Evolutionary conservation across 306 rosid species (phyloP).

Genomic region (Astragalus glycyphyllos): DNA sequence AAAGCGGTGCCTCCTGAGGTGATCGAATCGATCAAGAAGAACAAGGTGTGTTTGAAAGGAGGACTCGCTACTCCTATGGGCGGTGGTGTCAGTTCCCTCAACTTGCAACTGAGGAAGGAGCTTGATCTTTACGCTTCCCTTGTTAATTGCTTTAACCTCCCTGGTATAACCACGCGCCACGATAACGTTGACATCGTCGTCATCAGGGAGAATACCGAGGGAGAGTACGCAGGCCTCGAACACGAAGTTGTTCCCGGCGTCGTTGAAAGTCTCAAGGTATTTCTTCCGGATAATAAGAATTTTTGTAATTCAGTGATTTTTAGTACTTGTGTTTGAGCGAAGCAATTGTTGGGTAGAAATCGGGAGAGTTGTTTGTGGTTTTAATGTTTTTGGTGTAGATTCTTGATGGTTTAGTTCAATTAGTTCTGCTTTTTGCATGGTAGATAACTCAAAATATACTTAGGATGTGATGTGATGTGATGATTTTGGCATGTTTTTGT

Average conservation of each 20-base stretch:
- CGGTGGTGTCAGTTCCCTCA: constrained; percentile 84
- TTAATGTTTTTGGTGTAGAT: not conserved
- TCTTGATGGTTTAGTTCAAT: constrained; percentile 26
- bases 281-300: not conserved
- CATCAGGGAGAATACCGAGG: constrained; percentile 87
- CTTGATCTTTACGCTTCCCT: constrained; percentile 96
- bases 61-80: constrained; percentile 84
- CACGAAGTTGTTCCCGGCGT: constrained; percentile 96
- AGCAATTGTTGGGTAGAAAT: constrained; percentile 1
- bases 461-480: not conserved
- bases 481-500: constrained; percentile 16
- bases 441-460: not conserved
- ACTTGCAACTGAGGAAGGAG: constrained; percentile 77
- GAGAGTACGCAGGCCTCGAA: constrained; percentile 86
- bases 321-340: not conserved
- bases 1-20: constrained; percentile 67
- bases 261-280: constrained; percentile 91
- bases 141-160: constrained; percentile 79
- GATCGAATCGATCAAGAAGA: constrained; percentile 77
- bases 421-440: not conserved
- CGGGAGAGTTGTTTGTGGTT: constrained; percentile 23
- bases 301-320: not conserved
- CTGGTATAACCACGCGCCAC: constrained; percentile 73
- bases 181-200: constrained; percentile 86
- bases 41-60: constrained; percentile 86